Percentiles rank a stretch among this genome's conserved stretches.
phyloP scores from a whole-genome alignment of 306 rosid genomes.

The Inga oerstediana region DNA sequence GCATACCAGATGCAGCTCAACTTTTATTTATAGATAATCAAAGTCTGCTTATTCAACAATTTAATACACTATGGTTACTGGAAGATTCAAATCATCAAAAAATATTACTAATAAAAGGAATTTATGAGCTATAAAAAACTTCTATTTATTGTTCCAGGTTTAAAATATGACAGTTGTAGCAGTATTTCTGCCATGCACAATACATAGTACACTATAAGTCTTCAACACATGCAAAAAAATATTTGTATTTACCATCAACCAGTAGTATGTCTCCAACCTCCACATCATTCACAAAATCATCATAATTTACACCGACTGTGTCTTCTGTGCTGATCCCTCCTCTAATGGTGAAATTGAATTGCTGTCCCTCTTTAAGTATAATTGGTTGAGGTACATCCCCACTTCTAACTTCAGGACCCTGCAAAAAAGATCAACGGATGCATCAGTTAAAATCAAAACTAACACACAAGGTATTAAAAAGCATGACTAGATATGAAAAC shows the following conservation, averaged over 20 bases:
- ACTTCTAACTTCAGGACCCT: conserved; percentile 99
- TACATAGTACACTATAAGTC: conserved; percentile 14
- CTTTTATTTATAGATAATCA: conserved; percentile 16
- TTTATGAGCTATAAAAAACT: neutral
- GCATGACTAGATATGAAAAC: neutral
- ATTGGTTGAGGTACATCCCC: conserved; percentile 84
- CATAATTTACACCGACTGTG: conserved; percentile 92
- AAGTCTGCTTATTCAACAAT: conserved; percentile 11
- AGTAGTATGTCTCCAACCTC: conserved; percentile 84
- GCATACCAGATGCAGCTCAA: conserved; percentile 29
- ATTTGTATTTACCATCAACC: conserved; percentile 72
- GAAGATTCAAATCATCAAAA: neutral
- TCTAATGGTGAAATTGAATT: conserved; percentile 80
- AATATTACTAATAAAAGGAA: conserved; percentile 19
- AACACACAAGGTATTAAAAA: neutral
- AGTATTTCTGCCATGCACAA: neutral
- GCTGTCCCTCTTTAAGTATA: conserved; percentile 73
- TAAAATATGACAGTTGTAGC: neutral
- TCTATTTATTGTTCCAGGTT: conserved; percentile 5
- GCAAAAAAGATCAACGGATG: conserved; percentile 34
- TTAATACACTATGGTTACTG: neutral
- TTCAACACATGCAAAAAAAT: conserved; percentile 3
- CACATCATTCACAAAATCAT: conserved; percentile 87
- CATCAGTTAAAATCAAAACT: conserved; percentile 18
- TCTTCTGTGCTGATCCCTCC: conserved; percentile 77